phyloP scores from a whole-genome alignment of 1,284 basidiomycete species.

The Heliocybe sulcata region DNA sequence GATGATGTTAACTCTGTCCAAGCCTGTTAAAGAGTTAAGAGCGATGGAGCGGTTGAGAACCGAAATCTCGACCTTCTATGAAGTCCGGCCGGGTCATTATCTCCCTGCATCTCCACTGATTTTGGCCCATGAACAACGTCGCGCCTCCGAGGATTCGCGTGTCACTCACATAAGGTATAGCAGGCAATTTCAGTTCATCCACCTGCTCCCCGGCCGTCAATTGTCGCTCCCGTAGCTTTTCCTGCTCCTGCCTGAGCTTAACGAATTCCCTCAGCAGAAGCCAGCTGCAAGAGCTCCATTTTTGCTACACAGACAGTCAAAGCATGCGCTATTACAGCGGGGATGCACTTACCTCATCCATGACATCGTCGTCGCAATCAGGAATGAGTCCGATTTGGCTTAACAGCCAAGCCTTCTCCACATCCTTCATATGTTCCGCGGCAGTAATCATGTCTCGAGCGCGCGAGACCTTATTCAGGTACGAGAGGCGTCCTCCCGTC shows the following conservation, averaged over 20 bases:
- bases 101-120: conserved; percentile 55
- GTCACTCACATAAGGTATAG: conserved; percentile 52
- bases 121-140: conserved; percentile 8
- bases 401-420: conserved; percentile 76
- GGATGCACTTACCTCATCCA: conserved; percentile 54
- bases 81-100: conserved; percentile 84
- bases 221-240: conserved; percentile 31
- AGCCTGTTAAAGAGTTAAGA: conserved; percentile 28
- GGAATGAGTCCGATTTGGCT: conserved; percentile 65
- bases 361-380: conserved; percentile 83
- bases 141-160: conserved; percentile 2
- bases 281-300: conserved; percentile 80
- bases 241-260: conserved; percentile 43
- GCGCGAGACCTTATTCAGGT: conserved; percentile 57
- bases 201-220: conserved; percentile 30
- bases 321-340: neutral
- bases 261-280: conserved; percentile 67
- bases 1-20: conserved; percentile 65
- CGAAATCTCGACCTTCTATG: conserved; percentile 46
- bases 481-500: conserved; percentile 74
- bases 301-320: conserved; percentile 39
- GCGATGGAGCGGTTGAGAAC: neutral
- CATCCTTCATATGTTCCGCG: conserved; percentile 52
- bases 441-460: conserved; percentile 54
- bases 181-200: conserved; percentile 44